A percentile compares a stretch with the other conserved stretches of the same genome.
Conservation (phyloP, 441 rosid species). For the Gossypium davidsonii region DNA sequence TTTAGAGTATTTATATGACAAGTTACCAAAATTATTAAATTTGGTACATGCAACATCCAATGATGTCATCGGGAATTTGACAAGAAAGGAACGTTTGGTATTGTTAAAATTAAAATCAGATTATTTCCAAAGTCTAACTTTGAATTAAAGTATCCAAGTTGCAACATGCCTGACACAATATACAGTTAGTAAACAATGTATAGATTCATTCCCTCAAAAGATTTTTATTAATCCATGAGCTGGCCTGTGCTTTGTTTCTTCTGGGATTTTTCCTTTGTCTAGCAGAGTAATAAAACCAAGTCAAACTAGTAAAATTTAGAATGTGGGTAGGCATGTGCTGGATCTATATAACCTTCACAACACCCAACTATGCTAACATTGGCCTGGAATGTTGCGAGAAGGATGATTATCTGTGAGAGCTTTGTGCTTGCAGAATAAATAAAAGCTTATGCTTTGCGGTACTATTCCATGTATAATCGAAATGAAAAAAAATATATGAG, state of each 20-base stretch:
- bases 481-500: too few relatives aligned
- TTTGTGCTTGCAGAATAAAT: too few relatives aligned
- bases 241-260: slow-evolving; percentile 6
- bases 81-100: not conserved
- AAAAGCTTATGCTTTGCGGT: too few relatives aligned
- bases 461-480: too few relatives aligned
- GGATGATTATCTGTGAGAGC: too few relatives aligned
- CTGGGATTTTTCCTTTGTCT: not conserved
- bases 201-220: slow-evolving; percentile 3
- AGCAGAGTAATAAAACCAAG: not conserved
- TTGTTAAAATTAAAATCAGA: not conserved
- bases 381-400: too few relatives aligned
- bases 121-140: not conserved
- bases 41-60: not conserved
- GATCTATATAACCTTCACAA: not conserved
- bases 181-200: not conserved
- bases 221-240: slow-evolving; percentile 11
- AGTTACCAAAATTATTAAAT: not conserved
- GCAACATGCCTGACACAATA: slow-evolving; percentile 7
- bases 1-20: too few relatives aligned
- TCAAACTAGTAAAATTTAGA: not conserved
- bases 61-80: slow-evolving; percentile 3
- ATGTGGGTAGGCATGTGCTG: not conserved
- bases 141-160: slow-evolving; percentile 3
- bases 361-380: not conserved